Percentiles rank a stretch among this genome's conserved stretches.
Conservation (phyloP, 1,139 yeast species). For the Yamadazyma diospyri region DNA sequence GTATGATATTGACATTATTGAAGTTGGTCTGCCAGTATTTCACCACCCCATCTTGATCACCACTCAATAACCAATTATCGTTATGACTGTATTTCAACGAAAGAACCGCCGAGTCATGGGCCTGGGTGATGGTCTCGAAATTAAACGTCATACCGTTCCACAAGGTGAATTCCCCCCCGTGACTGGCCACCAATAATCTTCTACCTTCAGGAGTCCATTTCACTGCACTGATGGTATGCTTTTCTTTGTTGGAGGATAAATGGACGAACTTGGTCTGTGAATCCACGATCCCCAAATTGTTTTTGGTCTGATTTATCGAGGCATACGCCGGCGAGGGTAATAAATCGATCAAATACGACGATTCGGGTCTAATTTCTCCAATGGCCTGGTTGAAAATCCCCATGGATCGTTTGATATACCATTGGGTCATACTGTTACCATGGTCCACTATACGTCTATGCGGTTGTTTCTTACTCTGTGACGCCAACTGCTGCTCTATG, state of each 20-base stretch:
- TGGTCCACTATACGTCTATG: constrained; percentile 86
- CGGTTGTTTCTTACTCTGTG: constrained; percentile 50
- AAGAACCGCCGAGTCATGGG: constrained; percentile 89
- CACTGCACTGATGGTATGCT: constrained; percentile 86
- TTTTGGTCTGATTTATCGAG: constrained; percentile 25
- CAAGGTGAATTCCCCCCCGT: constrained; percentile 91
- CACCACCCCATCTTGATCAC: constrained; percentile 87
- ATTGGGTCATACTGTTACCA: constrained; percentile 77
- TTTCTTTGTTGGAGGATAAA: constrained; percentile 84
- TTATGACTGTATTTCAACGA: constrained; percentile 80
- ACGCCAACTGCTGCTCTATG: constrained; percentile 43
- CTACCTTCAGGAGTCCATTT: constrained; percentile 98
- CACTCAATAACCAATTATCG: constrained; percentile 92
- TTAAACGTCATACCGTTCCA: constrained; percentile 97
- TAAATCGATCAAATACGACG: constrained; percentile 67
- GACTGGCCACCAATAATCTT: constrained; percentile 82
- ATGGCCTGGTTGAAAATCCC: constrained; percentile 48
- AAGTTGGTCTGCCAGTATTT: constrained; percentile 98
- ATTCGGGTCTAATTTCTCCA: constrained; percentile 71
- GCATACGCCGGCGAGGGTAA: constrained; percentile 68
- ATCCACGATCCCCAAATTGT: constrained; percentile 51
- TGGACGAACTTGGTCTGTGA: constrained; percentile 83
- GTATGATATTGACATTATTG: constrained; percentile 85
- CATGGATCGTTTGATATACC: constrained; percentile 58
- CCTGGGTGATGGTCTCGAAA: constrained; percentile 97